Conservation (phyloP, 106 monocot genomes). For the Triglochin maritima region DNA sequence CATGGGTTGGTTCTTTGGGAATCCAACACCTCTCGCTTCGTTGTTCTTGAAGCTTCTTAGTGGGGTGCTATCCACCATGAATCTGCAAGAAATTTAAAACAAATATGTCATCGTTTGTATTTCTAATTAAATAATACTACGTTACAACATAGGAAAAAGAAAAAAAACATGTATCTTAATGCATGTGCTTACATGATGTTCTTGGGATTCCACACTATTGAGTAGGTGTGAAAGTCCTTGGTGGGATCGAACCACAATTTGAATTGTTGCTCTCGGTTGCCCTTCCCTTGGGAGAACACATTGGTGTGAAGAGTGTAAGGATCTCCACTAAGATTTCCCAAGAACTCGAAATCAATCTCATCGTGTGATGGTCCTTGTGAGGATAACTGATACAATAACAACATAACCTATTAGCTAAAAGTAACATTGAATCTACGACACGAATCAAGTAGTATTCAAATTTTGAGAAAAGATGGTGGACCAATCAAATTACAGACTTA, state of each 20-base stretch:
- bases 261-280: constrained; percentile 21
- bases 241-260: constrained; percentile 27
- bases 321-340: constrained; percentile 15
- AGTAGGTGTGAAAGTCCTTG: constrained; percentile 22
- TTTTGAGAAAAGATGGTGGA: no score
- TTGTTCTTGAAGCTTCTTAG: constrained; percentile 18
- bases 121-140: no score
- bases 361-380: constrained; percentile 17
- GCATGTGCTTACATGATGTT: constrained; percentile 5
- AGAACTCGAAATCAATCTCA: constrained; percentile 23
- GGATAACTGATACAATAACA: constrained; percentile 2
- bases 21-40: constrained; percentile 5
- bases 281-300: constrained; percentile 20
- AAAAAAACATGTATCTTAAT: no score
- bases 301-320: constrained; percentile 24
- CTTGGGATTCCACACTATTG: constrained; percentile 20
- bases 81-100: no score
- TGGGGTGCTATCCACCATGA: constrained; percentile 10
- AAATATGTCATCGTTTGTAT: no score
- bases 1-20: constrained; percentile 18
- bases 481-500: not conserved
- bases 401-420: no score
- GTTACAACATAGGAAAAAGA: no score
- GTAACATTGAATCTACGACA: no score
- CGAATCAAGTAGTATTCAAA: no score